These are phyloP conservation scores for Adansonia gregorii DNA, from an alignment of 441 rosid genomes.

Conservation along the genomic window DNA sequence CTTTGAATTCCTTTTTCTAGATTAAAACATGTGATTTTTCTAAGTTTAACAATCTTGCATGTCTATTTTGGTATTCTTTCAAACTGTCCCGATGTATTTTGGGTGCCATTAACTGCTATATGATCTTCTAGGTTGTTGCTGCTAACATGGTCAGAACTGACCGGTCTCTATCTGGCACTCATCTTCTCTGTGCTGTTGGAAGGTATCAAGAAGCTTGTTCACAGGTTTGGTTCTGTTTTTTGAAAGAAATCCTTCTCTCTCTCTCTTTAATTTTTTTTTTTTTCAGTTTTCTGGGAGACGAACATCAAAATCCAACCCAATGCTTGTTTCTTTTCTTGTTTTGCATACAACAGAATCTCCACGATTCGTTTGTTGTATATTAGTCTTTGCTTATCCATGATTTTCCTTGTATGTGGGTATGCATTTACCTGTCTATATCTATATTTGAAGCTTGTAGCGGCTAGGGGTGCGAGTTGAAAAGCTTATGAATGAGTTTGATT, in stretches of 20 bases:
- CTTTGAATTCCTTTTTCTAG: neutral
- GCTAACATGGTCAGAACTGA: conserved; percentile 98
- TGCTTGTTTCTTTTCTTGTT: neutral
- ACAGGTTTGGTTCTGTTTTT: conserved; percentile 57
- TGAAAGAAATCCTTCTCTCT: neutral
- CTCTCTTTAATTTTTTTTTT: neutral
- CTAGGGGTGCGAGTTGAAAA: neutral
- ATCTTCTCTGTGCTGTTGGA: conserved; percentile 97
- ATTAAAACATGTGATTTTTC: conserved; percentile 12
- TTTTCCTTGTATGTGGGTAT: neutral
- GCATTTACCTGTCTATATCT: neutral
- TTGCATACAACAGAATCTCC: neutral
- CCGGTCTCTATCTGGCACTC: conserved; percentile 86
- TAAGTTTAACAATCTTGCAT: neutral
- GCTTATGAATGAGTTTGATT: conserved; percentile 7
- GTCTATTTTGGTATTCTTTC: conserved; percentile 12
- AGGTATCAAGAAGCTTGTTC: conserved; percentile 99
- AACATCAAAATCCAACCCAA: conserved; percentile 6
- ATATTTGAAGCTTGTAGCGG: neutral
- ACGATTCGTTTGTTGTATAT: neutral
- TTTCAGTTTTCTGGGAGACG: conserved; percentile 13
- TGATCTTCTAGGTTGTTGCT: conserved; percentile 78
- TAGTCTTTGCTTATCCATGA: neutral
- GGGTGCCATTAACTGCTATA: conserved; percentile 18
- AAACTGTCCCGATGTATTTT: neutral